These are phyloP conservation scores for Aspergillus haitiensis DNA, from an alignment of 495 filamentous ascomycete species.

Conservation along the genomic window DNA sequence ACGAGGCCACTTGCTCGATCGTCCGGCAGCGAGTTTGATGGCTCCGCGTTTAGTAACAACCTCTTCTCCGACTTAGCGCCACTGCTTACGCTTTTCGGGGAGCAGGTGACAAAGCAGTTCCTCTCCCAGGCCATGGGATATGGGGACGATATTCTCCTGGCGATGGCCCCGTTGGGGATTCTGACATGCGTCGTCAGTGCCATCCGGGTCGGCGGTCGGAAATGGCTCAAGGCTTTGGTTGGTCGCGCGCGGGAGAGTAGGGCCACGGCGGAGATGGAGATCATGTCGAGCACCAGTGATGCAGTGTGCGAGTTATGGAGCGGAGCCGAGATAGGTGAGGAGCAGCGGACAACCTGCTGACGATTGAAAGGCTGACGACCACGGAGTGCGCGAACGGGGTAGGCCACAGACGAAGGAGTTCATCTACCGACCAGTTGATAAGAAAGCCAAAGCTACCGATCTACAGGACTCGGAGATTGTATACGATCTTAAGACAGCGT, in stretches of 20 bases:
- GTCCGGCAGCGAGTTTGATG: no score
- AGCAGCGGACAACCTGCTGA: no score
- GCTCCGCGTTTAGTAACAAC: no score
- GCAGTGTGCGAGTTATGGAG: background rate
- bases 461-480: no score
- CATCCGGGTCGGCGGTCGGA: background rate
- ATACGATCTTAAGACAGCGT: no score
- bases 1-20: no score
- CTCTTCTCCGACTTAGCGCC: background rate
- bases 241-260: background rate
- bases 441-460: no score
- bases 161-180: constrained; percentile 1
- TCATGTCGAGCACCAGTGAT: background rate
- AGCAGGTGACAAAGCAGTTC: constrained; percentile 6
- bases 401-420: no score
- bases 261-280: constrained; percentile 1
- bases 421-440: no score
- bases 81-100: background rate
- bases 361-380: no score
- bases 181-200: constrained; percentile 1
- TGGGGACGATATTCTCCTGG: background rate
- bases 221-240: background rate
- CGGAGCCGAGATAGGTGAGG: background rate
- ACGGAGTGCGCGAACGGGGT: no score
- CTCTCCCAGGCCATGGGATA: background rate